Conservation (phyloP, 768 basidiomycete genomes). For the Infundibulicybe gibba region DNA sequence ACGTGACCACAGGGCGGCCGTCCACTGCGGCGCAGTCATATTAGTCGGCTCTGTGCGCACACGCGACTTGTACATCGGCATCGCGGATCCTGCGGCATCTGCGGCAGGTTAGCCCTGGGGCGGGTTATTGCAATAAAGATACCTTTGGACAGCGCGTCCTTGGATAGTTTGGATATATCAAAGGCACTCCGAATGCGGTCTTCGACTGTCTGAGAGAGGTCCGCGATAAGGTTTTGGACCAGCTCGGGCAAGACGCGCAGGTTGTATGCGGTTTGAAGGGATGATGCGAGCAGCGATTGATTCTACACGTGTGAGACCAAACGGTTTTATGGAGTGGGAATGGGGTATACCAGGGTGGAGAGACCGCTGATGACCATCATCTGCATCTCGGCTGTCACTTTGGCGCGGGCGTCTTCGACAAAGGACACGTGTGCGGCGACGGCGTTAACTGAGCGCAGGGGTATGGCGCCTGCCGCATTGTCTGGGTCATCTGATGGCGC, state of each 20-base stretch:
- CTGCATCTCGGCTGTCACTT: constrained; percentile 86
- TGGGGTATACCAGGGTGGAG: constrained; percentile 53
- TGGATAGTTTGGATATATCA: constrained; percentile 83
- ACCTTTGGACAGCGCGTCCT: constrained; percentile 84
- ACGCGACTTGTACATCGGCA: constrained; percentile 78
- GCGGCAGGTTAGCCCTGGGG: too few species aligned
- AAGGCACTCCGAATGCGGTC: constrained; percentile 79
- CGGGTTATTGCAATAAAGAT: too few species aligned
- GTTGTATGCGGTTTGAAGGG: constrained; percentile 95
- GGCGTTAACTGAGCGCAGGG: constrained; percentile 71
- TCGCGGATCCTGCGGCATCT: constrained; percentile 24
- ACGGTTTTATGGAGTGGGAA: constrained; percentile 3
- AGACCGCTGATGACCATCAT: constrained; percentile 83
- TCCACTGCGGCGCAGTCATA: constrained; percentile 83
- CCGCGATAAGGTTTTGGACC: constrained; percentile 72
- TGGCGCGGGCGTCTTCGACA: constrained; percentile 66
- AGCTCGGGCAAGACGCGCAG: constrained; percentile 80
- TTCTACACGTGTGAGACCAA: constrained; percentile 47
- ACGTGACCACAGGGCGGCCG: constrained; percentile 74
- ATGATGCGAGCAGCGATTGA: constrained; percentile 86
- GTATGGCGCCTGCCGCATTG: constrained; percentile 28
- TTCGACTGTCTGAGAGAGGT: constrained; percentile 82
- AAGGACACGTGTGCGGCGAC: constrained; percentile 68
- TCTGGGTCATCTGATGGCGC: constrained; percentile 13
- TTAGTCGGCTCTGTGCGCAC: constrained; percentile 89